Evolutionary conservation across 805 yeast genomes (phyloP).

Genomic region (Suhomyces xylopsoci): DNA sequence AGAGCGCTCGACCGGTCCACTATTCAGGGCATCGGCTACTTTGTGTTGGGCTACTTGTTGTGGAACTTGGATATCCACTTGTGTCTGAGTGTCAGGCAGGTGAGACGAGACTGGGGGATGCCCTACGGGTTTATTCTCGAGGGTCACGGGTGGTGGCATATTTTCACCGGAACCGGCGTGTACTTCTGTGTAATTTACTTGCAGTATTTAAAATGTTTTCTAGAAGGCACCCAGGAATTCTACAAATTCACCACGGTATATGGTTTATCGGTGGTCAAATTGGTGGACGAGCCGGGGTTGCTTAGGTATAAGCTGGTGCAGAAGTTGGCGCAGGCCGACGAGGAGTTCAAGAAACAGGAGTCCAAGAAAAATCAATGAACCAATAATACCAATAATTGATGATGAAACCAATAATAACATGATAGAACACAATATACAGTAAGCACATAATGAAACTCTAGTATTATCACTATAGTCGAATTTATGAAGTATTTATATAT

Average conservation of each 20-base stretch:
- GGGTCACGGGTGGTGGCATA: constrained; percentile 98
- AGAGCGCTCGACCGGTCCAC: constrained; percentile 54
- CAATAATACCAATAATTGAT: too few species aligned
- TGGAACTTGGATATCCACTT: constrained; percentile 90
- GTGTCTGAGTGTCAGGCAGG: constrained; percentile 55
- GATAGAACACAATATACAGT: not conserved
- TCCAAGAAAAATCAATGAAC: not conserved
- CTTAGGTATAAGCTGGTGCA: constrained; percentile 14
- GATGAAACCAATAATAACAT: too few species aligned
- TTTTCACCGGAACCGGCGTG: constrained; percentile 81
- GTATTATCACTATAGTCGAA: too few species aligned
- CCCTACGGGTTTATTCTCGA: constrained; percentile 86
- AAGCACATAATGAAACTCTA: too few species aligned
- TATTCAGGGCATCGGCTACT: constrained; percentile 56
- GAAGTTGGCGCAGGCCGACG: constrained; percentile 13
- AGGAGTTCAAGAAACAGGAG: not conserved
- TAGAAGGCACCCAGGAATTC: constrained; percentile 52
- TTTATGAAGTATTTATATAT: too few species aligned
- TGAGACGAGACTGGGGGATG: constrained; percentile 67
- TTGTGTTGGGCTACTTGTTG: constrained; percentile 70
- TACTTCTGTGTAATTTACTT: constrained; percentile 79
- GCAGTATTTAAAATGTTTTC: constrained; percentile 68
- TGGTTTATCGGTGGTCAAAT: constrained; percentile 31
- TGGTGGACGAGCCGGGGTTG: constrained; percentile 25
- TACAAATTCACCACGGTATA: constrained; percentile 59